Evolutionary conservation across 352 stramenopile genomes (phyloP), one percentile per base, ranked within the genome.

Genomic region (Achlya hypogyna): DNA sequence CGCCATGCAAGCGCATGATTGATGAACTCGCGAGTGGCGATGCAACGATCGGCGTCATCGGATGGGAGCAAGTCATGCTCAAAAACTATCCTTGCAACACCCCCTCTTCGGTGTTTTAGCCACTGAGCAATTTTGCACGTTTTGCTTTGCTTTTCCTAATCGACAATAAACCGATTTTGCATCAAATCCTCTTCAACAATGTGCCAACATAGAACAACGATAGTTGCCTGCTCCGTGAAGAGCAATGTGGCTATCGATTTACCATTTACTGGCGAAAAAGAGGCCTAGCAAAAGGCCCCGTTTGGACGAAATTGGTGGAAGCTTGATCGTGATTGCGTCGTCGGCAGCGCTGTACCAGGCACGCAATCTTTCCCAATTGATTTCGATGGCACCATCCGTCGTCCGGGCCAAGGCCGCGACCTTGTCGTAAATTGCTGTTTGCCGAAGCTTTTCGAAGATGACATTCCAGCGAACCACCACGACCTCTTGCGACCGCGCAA

Each of bases 1-100:
- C 76, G 38, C 73, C 75, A 2, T 88, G 79, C 70, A 83, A 74
- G 62, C 76, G 72, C 4, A 28, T 82, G 6, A 16, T 87, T 27
- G 45, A 81, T 18, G 60, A 74, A 22, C 38, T 86, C 25, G 62
- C 72, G 20, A 35, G 29, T 4, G 78, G 75, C 20, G 52, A 79
- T 45, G 38, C 6, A 3, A 18, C n/a, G 38, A 56, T 56, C 49
- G 49, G 49, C 49, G 49, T 28, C 29, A 16, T 16, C 29, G 49
- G 16, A 8, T 16, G 6, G 6, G 49, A 6, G 29, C 23, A 34
- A 16, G 49, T 6, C 29, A 49, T 49, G 42, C 42, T 49, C 22
- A 18, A 49, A 22, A 49, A 18, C 18, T 49, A 49, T 49, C 42
- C 18, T 22, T n/a, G n/a, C n/a, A n/a, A n/a, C n/a, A n/a, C n/a